Evolutionary conservation across 2,329 filamentous ascomycete species (phyloP).

Genomic region (Fusarium luffae): DNA sequence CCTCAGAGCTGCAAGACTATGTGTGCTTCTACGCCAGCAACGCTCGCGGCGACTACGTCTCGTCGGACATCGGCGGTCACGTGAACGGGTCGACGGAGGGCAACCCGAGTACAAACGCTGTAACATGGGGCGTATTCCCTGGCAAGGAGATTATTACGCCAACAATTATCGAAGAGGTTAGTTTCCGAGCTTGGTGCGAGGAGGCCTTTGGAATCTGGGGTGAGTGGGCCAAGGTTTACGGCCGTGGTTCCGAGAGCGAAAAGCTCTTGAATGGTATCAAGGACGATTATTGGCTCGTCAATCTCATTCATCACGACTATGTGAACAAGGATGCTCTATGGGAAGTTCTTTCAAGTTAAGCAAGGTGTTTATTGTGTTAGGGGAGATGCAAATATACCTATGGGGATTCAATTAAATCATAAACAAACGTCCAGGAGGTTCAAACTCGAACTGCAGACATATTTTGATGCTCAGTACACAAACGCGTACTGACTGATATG

Average conservation of each 20-base stretch:
- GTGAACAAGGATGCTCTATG: conserved; percentile 78
- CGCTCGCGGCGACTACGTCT: conserved; percentile 78
- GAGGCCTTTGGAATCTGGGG: conserved; percentile 96
- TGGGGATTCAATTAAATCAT: conserved; percentile 5
- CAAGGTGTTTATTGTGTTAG: conserved; percentile 4
- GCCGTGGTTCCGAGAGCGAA: conserved; percentile 76
- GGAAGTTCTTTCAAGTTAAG: conserved; percentile 67
- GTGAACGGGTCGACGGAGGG: conserved; percentile 43
- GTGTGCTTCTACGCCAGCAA: conserved; percentile 93
- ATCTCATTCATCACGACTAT: conserved; percentile 86
- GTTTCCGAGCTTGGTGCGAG: conserved; percentile 92
- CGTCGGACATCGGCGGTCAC: conserved; percentile 66
- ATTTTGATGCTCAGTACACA: background rate
- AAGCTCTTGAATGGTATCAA: conserved; percentile 75
- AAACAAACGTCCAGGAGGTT: background rate
- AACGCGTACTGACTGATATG: background rate
- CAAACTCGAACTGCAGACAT: background rate
- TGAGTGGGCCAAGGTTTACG: conserved; percentile 92
- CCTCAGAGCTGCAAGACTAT: conserved; percentile 68
- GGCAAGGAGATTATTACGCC: conserved; percentile 96
- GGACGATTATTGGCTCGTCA: conserved; percentile 86
- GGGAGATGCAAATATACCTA: conserved; percentile 48
- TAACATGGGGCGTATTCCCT: conserved; percentile 96
- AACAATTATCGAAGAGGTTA: conserved; percentile 95
- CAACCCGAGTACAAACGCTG: conserved; percentile 80